These are phyloP conservation scores for Cucumis hystrix DNA, from an alignment of 306 rosid genomes.

Conservation along the genomic window DNA sequence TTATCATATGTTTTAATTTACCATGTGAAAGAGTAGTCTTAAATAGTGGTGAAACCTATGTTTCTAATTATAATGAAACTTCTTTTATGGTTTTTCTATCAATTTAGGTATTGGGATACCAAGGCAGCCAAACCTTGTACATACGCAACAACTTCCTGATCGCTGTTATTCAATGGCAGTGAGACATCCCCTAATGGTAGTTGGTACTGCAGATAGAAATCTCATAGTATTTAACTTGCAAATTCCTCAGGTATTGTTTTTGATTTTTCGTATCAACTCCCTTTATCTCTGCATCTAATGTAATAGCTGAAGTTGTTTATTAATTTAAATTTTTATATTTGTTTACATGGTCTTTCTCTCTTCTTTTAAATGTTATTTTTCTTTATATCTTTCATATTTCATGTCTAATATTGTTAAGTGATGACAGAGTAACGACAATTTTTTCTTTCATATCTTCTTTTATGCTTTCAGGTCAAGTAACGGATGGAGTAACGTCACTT, in stretches of 20 bases:
- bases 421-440: constrained; percentile 60
- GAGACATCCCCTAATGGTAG: constrained; percentile 75
- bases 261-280: neutral
- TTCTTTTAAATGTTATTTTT: neutral
- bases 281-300: neutral
- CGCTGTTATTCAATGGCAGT: constrained; percentile 57
- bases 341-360: neutral
- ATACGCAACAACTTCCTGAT: constrained; percentile 67
- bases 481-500: constrained; percentile 75
- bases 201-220: constrained; percentile 80
- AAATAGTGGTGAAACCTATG: neutral
- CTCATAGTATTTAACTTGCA: constrained; percentile 68
- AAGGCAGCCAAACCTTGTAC: constrained; percentile 80
- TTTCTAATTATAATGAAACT: neutral
- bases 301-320: neutral
- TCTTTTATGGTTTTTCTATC: neutral
- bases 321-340: neutral
- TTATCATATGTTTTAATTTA: too few relatives aligned
- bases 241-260: constrained; percentile 53
- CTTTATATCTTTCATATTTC: neutral
- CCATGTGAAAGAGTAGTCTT: too few relatives aligned
- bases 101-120: constrained; percentile 66
- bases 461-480: too few relatives aligned
- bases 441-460: too few relatives aligned
- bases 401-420: constrained; percentile 11